A percentile compares a stretch with the other conserved stretches of the same genome.
Conservation (phyloP, 352 stramenopile genomes). For the Phytopythium montanum region DNA sequence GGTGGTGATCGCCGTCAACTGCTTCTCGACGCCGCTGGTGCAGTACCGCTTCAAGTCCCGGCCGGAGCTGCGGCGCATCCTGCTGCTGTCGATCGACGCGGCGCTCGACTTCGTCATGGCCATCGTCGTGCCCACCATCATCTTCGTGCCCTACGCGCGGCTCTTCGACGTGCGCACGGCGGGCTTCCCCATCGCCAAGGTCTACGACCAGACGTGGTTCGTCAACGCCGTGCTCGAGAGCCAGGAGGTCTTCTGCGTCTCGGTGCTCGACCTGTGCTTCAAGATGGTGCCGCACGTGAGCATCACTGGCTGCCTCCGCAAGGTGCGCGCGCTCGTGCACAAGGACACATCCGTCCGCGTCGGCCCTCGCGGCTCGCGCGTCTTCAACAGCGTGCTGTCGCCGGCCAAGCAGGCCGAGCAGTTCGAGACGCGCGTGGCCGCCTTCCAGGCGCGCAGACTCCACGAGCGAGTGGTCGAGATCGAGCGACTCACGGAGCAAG, state of each 20-base stretch:
- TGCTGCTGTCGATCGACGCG: slow-evolving; percentile 14
- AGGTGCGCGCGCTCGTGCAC: slow-evolving; percentile 6
- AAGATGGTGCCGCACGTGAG: slow-evolving; percentile 8
- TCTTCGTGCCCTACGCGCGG: slow-evolving; percentile 15
- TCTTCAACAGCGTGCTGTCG: not conserved
- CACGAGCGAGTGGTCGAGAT: not conserved
- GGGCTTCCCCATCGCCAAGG: slow-evolving; percentile 1
- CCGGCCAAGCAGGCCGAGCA: not conserved
- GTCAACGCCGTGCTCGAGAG: slow-evolving; percentile 6
- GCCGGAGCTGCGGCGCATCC: slow-evolving; percentile 1
- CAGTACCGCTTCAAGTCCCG: slow-evolving; percentile 5
- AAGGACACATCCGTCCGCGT: slow-evolving; percentile 1
- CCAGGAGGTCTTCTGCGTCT: slow-evolving; percentile 4
- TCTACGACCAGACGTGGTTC: slow-evolving; percentile 1
- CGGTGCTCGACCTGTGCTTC: slow-evolving; percentile 1
- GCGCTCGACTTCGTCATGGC: slow-evolving; percentile 16
- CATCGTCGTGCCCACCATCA: slow-evolving; percentile 11
- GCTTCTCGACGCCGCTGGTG: slow-evolving; percentile 17
- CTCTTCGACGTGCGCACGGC: slow-evolving; percentile 9
- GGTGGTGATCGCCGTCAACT: slow-evolving; percentile 14
- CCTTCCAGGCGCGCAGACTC: not conserved
- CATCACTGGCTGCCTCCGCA: slow-evolving; percentile 1
- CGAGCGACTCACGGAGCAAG: not conserved
- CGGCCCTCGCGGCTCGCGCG: not conserved
- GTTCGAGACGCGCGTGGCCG: not conserved